phyloP scores from a whole-genome alignment of 2,329 filamentous ascomycete genomes.

The Myriosclerotinia curreyana region DNA sequence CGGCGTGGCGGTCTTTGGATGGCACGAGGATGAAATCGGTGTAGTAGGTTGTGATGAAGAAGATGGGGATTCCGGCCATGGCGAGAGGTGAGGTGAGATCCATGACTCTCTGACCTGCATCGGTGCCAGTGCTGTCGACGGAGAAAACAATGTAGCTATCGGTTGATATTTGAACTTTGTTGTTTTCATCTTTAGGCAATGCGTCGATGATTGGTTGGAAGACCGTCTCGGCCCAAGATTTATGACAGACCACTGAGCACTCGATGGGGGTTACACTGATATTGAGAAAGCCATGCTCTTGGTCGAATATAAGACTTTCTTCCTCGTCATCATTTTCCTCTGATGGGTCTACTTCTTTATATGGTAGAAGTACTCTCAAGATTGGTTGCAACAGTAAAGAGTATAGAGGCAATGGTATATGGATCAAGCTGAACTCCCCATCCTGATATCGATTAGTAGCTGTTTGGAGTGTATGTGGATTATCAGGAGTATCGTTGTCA shows the following conservation, averaged over 20 bases:
- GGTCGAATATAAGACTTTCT: constrained; percentile 50
- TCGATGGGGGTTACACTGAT: constrained; percentile 90
- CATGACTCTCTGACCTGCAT: constrained; percentile 86
- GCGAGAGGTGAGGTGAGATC: constrained; percentile 89
- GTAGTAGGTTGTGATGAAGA: constrained; percentile 98
- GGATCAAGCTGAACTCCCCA: constrained; percentile 81
- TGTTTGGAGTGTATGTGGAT: neutral
- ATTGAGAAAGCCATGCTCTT: constrained; percentile 81
- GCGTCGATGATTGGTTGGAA: constrained; percentile 69
- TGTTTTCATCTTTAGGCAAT: constrained; percentile 54
- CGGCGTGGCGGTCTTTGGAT: constrained; percentile 66
- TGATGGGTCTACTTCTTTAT: constrained; percentile 40
- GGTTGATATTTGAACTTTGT: constrained; percentile 67
- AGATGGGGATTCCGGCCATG: constrained; percentile 89
- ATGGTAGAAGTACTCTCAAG: constrained; percentile 76
- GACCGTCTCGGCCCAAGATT: constrained; percentile 67
- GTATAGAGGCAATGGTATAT: constrained; percentile 80
- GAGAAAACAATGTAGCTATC: constrained; percentile 87
- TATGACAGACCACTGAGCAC: constrained; percentile 87
- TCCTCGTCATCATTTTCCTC: constrained; percentile 39
- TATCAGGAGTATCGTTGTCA: neutral
- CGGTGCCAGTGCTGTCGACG: constrained; percentile 84
- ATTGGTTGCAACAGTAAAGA: constrained; percentile 80
- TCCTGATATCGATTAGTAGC: constrained; percentile 56
- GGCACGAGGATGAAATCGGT: constrained; percentile 95